phyloP scores from a whole-genome alignment of 2,329 filamentous ascomycete species.

The Colletotrichum abscissum region DNA sequence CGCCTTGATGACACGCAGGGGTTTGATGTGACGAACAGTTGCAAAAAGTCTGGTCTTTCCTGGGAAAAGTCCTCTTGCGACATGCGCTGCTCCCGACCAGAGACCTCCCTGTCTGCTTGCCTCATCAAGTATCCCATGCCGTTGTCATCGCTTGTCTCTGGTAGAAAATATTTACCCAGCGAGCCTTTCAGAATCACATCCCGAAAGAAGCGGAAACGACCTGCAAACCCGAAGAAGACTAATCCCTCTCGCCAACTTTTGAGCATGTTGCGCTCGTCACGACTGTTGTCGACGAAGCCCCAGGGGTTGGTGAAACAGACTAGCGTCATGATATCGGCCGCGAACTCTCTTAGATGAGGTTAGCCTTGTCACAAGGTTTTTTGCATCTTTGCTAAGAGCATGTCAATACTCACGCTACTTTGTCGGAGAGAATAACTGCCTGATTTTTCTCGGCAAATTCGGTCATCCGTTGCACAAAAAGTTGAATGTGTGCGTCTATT shows the following conservation, averaged over 20 bases:
- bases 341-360: constrained; percentile 1
- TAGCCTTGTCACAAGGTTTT: no score
- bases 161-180: constrained; percentile 8
- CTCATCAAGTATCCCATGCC: constrained; percentile 27
- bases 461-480: constrained; percentile 13
- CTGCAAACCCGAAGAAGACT: constrained; percentile 11
- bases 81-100: constrained; percentile 10
- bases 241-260: constrained; percentile 17
- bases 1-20: background rate
- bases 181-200: background rate
- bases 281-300: constrained; percentile 23
- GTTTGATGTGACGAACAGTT: constrained; percentile 1
- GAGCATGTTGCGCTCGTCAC: constrained; percentile 24
- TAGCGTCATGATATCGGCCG: constrained; percentile 27
- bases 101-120: constrained; percentile 18
- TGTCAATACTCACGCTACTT: constrained; percentile 3
- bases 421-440: constrained; percentile 15
- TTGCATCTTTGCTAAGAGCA: no score
- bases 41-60: constrained; percentile 16
- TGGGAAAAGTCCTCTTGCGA: constrained; percentile 1
- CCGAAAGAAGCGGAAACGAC: constrained; percentile 17
- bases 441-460: constrained; percentile 10
- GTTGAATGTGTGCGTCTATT: constrained; percentile 15
- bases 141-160: constrained; percentile 5
- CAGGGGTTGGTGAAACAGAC: constrained; percentile 22